Conservation (phyloP, 345 rosid genomes). For the Adansonia digitata region DNA sequence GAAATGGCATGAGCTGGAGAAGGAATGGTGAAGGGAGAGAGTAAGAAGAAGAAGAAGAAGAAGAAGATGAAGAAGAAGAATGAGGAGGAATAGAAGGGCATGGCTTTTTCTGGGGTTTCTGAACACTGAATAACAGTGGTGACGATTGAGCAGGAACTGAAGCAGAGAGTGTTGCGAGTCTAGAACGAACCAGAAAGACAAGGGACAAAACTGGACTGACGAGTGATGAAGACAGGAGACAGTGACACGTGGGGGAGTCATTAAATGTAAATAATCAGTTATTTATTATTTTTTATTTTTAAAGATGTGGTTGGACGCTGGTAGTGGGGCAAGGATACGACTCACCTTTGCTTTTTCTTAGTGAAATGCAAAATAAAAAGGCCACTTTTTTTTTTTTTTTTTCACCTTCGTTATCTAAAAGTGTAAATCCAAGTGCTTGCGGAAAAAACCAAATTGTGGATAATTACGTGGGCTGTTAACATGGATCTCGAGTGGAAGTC, state of each 20-base stretch:
- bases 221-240: not conserved
- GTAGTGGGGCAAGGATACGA: not conserved
- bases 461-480: too few species aligned
- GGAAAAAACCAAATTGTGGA: too few species aligned
- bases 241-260: not conserved
- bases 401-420: too few species aligned
- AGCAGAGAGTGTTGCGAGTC: not conserved
- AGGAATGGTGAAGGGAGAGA: not conserved
- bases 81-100: not conserved
- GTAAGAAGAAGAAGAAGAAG: not conserved
- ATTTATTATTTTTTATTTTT: not conserved
- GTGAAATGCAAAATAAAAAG: too few species aligned
- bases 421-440: too few species aligned
- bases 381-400: too few species aligned
- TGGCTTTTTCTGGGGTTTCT: not conserved
- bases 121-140: not conserved
- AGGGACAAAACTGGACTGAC: not conserved
- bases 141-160: not conserved
- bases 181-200: not conserved
- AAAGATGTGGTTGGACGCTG: not conserved
- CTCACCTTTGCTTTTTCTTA: not conserved
- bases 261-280: not conserved
- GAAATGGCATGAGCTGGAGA: slow-evolving; percentile 5
- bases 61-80: not conserved
- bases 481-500: too few species aligned